Evolutionary conservation across 345 rosid species (phyloP).

Genomic region (Pistacia atlantica): DNA sequence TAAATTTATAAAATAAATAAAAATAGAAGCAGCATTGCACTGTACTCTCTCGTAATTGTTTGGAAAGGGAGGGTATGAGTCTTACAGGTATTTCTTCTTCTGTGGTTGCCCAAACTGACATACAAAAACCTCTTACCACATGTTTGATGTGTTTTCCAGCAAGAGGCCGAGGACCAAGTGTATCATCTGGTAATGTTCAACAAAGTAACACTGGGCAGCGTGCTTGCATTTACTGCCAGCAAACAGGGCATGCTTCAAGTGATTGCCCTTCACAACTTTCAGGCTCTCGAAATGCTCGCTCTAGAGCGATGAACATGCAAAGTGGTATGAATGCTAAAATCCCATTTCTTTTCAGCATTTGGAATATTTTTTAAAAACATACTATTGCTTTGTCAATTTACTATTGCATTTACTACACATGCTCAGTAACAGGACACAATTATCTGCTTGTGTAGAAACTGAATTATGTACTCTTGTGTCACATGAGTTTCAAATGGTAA

Average conservation of each 20-base stretch:
- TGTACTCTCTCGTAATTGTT: not conserved
- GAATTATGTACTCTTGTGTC: not conserved
- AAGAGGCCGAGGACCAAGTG: conserved; percentile 58
- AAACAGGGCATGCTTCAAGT: conserved; percentile 71
- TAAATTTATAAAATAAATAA: not conserved
- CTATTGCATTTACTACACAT: not conserved
- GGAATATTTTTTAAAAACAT: not conserved
- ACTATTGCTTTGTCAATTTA: not conserved
- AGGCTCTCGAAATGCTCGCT: conserved; percentile 46
- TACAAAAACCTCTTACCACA: conserved; percentile 5
- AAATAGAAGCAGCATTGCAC: not conserved
- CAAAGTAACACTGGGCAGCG: conserved; percentile 54
- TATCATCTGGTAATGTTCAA: conserved; percentile 52
- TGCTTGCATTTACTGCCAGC: conserved; percentile 73
- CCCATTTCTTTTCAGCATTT: not conserved
- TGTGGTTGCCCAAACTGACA: not conserved
- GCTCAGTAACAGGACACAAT: not conserved
- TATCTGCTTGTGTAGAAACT: not conserved
- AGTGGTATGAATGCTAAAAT: conserved; percentile 43
- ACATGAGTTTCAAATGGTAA: not conserved
- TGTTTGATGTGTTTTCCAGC: conserved; percentile 34
- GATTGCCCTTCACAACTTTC: conserved; percentile 67
- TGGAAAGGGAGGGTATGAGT: not conserved
- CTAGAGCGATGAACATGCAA: conserved; percentile 44
- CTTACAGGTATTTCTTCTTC: not conserved